phyloP scores from a whole-genome alignment of 176 grass and related monocot genomes.

The Typha latifolia region DNA sequence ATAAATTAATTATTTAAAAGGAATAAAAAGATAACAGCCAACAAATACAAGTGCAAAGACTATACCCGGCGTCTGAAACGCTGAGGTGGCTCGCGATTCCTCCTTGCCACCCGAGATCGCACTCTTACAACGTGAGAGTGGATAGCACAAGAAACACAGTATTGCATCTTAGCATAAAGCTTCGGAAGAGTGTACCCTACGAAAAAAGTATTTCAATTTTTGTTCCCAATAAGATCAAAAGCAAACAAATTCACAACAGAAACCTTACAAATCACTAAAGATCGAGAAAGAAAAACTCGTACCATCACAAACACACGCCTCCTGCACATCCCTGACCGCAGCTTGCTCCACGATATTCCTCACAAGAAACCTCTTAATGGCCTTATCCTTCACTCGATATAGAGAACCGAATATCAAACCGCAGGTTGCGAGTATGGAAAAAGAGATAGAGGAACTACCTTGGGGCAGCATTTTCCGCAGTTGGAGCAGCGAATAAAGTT shows the following conservation, averaged over 20 bases:
- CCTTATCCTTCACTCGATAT: conserved; percentile 39
- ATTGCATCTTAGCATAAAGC: conserved; percentile 54
- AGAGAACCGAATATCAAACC: background rate
- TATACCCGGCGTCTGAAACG: conserved; percentile 44
- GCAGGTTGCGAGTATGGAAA: background rate
- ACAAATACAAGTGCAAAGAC: background rate
- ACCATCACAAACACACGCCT: conserved; percentile 67
- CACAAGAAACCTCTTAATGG: conserved; percentile 60
- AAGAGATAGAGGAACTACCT: conserved; percentile 6
- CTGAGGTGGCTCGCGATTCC: conserved; percentile 55
- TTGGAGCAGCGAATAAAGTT: conserved; percentile 68
- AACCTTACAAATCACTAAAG: background rate
- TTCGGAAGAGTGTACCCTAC: conserved; percentile 55
- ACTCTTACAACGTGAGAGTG: conserved; percentile 57
- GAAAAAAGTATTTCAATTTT: background rate
- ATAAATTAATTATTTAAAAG: background rate
- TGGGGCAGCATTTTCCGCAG: conserved; percentile 61
- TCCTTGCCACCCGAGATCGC: conserved; percentile 40
- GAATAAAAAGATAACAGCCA: background rate
- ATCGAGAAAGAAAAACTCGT: background rate
- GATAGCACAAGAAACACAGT: conserved; percentile 60
- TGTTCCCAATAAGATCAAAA: background rate
- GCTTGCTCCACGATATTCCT: conserved; percentile 70
- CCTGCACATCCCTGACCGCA: conserved; percentile 61
- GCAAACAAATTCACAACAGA: background rate